Evolutionary conservation across 345 rosid species (phyloP), one percentile per base, ranked within the genome.

Genomic region (Moricandia arvensis): DNA sequence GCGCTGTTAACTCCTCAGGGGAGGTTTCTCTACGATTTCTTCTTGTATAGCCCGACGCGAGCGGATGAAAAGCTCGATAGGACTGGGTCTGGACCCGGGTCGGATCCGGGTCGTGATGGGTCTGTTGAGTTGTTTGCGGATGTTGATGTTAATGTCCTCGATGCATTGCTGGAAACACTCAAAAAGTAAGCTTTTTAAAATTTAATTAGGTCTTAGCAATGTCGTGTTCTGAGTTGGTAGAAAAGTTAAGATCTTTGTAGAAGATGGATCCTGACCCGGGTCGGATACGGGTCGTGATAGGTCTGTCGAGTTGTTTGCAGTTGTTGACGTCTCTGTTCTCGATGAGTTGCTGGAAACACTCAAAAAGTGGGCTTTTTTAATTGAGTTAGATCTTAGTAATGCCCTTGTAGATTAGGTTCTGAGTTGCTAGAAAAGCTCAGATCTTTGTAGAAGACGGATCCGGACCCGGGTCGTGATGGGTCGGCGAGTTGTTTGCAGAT

Each of bases 1-100:
- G 97, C 96, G 29, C 54, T 92, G 53, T 80, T 90, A 84, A 92
- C 88, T 15, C 91, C 97, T 62, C 96, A 92, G 59, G 97, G 99
- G 11, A 85, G 91, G 86, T 90, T 95, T 71, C 66, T 90, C 63
- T 89, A 86, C 75, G 99, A 92, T 81, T 86, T 92, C 31, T 89
- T 90, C 82, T 77, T 95, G 73, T 90, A 92, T 82, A 80, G 84
- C 31, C 82, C 86, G 38, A 69, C 91, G 4, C 73, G 67, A 29
- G 62, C 85, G 0, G 82, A 79, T 53, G 96, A 89, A 79, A 86
- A 81, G 87, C 91, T 92, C 55, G 73, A 90, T 47, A 51, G 55
- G 38, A 69, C 80, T 1, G 90, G 92, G n/a, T 86, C 93, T 0
- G 93, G 89, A 53, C 90, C 96, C n/a, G 88, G 92, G 33, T 58